These are phyloP conservation scores for Craterostigma plantagineum DNA, from an alignment of 257 asterid species.

Conservation along the genomic window DNA sequence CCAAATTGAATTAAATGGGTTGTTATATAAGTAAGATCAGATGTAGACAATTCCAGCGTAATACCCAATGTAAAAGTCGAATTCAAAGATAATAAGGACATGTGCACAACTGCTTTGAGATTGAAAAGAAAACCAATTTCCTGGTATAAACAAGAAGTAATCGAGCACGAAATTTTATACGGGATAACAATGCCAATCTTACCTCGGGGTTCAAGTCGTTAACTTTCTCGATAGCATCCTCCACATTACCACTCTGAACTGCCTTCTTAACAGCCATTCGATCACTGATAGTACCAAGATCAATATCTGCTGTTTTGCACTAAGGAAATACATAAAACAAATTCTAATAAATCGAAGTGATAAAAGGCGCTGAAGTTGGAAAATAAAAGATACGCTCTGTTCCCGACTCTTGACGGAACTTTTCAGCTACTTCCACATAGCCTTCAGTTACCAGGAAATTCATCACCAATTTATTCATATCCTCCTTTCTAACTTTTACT, in stretches of 20 bases:
- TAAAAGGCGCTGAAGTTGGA: not conserved
- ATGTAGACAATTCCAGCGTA: too few species aligned
- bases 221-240: conserved; percentile 83
- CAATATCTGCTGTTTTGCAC: conserved; percentile 59
- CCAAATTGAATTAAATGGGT: too few species aligned
- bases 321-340: conserved; percentile 23
- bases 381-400: conserved; percentile 56
- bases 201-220: conserved; percentile 94
- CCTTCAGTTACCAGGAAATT: conserved; percentile 77
- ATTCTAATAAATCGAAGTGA: not conserved
- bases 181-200: conserved; percentile 1
- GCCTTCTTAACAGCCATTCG: conserved; percentile 93
- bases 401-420: conserved; percentile 58
- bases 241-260: conserved; percentile 70
- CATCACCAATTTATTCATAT: conserved; percentile 74
- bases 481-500: conserved; percentile 45
- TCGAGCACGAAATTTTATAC: too few species aligned
- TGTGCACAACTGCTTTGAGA: too few species aligned
- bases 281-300: conserved; percentile 67
- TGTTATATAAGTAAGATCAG: too few species aligned
- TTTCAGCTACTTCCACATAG: conserved; percentile 64
- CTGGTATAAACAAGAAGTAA: too few species aligned
- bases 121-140: too few species aligned
- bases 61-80: too few species aligned
- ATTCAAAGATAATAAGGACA: too few species aligned